phyloP scores from a whole-genome alignment of 495 filamentous ascomycete genomes.

The Aspergillus sclerotiicarbonarius region DNA sequence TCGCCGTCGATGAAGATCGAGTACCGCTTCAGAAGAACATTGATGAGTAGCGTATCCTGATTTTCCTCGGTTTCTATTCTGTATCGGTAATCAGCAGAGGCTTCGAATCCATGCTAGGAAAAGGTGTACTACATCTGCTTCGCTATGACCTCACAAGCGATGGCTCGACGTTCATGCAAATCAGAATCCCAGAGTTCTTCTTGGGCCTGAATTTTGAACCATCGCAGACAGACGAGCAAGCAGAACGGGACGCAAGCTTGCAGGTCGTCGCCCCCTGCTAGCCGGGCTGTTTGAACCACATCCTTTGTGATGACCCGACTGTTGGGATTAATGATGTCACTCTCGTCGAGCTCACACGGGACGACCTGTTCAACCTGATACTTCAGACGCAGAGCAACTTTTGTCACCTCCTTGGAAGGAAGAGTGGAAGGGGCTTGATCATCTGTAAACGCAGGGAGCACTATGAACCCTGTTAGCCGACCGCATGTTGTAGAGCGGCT shows the following conservation, averaged over 20 bases:
- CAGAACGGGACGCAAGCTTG: conserved; percentile 79
- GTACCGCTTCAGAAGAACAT: conserved; percentile 87
- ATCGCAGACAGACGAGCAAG: conserved; percentile 81
- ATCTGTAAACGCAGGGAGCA: conserved; percentile 35
- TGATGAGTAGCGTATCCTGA: conserved; percentile 69
- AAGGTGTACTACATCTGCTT: conserved; percentile 65
- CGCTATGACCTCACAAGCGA: conserved; percentile 93
- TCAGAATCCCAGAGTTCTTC: conserved; percentile 90
- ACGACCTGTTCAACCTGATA: conserved; percentile 88
- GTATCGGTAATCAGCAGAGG: conserved; percentile 11
- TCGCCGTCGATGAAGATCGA: conserved; percentile 71
- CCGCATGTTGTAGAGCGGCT: background rate
- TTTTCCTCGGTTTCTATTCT: conserved; percentile 83
- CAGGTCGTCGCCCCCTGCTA: conserved; percentile 76
- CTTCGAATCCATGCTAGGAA: background rate
- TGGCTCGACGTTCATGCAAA: conserved; percentile 72
- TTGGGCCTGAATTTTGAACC: conserved; percentile 81
- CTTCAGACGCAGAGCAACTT: conserved; percentile 81
- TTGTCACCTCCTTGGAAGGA: conserved; percentile 75
- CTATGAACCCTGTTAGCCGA: conserved; percentile 29
- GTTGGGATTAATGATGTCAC: conserved; percentile 70
- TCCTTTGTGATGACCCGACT: conserved; percentile 76
- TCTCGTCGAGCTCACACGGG: conserved; percentile 78
- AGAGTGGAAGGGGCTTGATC: conserved; percentile 42
- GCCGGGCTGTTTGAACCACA: conserved; percentile 73